These are phyloP conservation scores for Naganishia sp. DNA, from an alignment of 1,284 basidiomycete species.

Conservation along the genomic window DNA sequence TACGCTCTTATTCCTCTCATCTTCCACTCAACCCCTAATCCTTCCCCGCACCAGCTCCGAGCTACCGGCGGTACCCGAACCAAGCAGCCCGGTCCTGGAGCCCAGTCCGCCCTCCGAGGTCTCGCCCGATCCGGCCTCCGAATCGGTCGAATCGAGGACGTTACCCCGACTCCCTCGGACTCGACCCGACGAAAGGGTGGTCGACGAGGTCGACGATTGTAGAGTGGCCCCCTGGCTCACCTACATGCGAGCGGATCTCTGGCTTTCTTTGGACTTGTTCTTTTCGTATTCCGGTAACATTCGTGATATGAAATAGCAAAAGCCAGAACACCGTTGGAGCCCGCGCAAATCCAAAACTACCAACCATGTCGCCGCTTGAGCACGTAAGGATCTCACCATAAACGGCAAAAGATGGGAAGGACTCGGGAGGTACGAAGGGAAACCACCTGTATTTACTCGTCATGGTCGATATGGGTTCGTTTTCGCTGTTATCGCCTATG, in stretches of 20 bases:
- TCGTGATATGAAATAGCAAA: too few species aligned
- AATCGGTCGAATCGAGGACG: conserved; percentile 94
- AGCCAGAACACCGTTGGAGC: too few species aligned
- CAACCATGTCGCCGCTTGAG: conserved; percentile 25
- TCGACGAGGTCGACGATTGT: conserved; percentile 98
- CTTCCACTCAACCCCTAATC: neutral
- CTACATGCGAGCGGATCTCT: neutral
- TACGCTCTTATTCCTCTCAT: conserved; percentile 1
- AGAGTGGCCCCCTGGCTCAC: conserved; percentile 36
- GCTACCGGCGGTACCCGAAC: conserved; percentile 98
- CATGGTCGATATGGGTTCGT: neutral
- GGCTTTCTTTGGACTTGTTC: neutral
- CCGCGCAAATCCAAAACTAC: neutral
- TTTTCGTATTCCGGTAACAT: neutral
- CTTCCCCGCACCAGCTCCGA: conserved; percentile 85
- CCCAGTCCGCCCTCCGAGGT: conserved; percentile 95
- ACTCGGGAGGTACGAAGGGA: too few species aligned
- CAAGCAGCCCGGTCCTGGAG: conserved; percentile 98
- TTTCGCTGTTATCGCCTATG: neutral
- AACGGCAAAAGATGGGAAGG: too few species aligned
- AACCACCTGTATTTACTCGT: too few species aligned
- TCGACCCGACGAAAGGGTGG: conserved; percentile 99
- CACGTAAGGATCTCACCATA: conserved; percentile 16
- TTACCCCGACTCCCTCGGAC: conserved; percentile 96
- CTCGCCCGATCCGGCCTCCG: conserved; percentile 98